Evolutionary conservation across 805 yeast genomes (phyloP).

Genomic region (Suhomyces pyralidae): DNA sequence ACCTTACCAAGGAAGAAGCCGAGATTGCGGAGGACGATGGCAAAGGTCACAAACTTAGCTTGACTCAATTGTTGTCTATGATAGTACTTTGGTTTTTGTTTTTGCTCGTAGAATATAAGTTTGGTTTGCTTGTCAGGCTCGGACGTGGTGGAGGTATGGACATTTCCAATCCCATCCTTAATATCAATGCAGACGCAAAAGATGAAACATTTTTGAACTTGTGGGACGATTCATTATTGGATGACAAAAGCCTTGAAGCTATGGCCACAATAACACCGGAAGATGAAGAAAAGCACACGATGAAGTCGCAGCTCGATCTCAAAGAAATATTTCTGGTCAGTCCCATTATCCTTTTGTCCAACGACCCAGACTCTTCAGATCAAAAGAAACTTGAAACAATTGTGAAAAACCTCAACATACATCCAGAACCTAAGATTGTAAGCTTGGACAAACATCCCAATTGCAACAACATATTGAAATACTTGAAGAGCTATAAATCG

Average conservation of each 20-base stretch:
- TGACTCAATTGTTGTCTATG: not conserved
- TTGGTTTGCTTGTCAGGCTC: not conserved
- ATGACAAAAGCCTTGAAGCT: not conserved
- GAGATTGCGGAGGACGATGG: not conserved
- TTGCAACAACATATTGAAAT: slow-evolving; percentile 18
- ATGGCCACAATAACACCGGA: not conserved
- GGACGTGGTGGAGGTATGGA: not conserved
- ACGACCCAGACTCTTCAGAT: slow-evolving; percentile 18
- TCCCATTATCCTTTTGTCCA: slow-evolving; percentile 25
- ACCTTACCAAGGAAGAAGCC: not conserved
- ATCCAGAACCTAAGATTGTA: slow-evolving; percentile 33
- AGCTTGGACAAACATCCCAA: slow-evolving; percentile 33
- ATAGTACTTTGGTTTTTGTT: not conserved
- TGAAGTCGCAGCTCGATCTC: slow-evolving; percentile 19
- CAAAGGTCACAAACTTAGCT: not conserved
- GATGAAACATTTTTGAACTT: not conserved
- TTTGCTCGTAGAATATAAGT: not conserved
- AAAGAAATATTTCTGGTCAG: slow-evolving; percentile 32
- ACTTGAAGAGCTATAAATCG: slow-evolving; percentile 19
- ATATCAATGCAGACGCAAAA: slow-evolving; percentile 1
- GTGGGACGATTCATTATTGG: not conserved
- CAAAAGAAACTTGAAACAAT: slow-evolving; percentile 16
- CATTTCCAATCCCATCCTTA: slow-evolving; percentile 3
- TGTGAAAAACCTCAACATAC: slow-evolving; percentile 21
- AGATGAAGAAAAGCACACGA: not conserved